A percentile compares a stretch with the other conserved stretches of the same genome.
Conservation (phyloP, 306 rosid species). For the Casuarina cunninghamiana region DNA sequence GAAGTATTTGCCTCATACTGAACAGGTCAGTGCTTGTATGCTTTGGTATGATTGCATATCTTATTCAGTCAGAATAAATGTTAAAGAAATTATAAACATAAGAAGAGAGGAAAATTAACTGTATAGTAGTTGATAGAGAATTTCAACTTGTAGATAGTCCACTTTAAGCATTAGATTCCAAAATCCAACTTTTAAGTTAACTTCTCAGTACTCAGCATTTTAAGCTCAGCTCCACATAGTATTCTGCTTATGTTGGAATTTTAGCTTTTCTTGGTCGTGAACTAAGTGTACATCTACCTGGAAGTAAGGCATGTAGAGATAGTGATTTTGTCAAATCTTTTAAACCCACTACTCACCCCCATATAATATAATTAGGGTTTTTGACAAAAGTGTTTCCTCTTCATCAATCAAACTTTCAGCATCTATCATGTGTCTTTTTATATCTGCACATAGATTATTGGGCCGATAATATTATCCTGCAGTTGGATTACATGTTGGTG, state of each 20-base stretch:
- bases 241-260: not conserved
- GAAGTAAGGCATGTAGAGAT: not conserved
- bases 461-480: not conserved
- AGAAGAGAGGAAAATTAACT: not conserved
- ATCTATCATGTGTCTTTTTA: no score
- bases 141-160: not conserved
- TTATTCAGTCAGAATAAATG: not conserved
- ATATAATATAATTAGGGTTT: no score
- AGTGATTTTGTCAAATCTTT: no score
- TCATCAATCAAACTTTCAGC: no score
- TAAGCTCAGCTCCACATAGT: not conserved
- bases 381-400: no score
- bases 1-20: constrained; percentile 76
- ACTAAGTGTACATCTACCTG: not conserved
- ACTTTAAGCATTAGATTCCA: not conserved
- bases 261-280: not conserved
- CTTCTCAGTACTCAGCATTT: not conserved
- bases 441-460: not conserved
- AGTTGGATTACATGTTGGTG: not conserved
- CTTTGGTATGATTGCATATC: constrained; percentile 7
- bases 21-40: constrained; percentile 64
- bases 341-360: no score
- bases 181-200: not conserved
- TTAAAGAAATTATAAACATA: not conserved
- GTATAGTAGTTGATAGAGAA: not conserved